Evolutionary conservation across 2,329 filamentous ascomycete species (phyloP).

Genomic region (Tolypocladium tundrense): DNA sequence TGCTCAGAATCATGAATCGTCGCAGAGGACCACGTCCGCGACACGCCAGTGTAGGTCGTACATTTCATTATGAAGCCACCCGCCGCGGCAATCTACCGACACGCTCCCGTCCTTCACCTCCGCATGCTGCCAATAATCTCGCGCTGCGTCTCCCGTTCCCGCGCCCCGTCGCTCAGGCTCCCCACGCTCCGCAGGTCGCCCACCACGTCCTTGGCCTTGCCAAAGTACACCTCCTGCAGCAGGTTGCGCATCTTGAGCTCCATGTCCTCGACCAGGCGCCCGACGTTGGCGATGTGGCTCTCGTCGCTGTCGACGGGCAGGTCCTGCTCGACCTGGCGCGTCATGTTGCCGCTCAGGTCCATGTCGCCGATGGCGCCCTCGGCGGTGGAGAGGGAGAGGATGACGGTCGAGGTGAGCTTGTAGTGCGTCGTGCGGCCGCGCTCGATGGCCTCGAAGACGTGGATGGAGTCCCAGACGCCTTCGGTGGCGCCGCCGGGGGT

Average conservation of each 20-base stretch:
- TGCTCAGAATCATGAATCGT: background rate
- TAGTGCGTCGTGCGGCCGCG: constrained; percentile 88
- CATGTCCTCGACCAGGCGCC: constrained; percentile 94
- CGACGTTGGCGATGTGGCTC: constrained; percentile 92
- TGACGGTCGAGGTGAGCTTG: constrained; percentile 95
- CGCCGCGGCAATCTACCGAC: background rate
- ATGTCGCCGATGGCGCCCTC: constrained; percentile 61
- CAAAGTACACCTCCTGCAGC: constrained; percentile 98
- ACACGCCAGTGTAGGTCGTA: background rate
- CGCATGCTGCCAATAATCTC: constrained; percentile 69
- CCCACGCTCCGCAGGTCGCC: constrained; percentile 85
- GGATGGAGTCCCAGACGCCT: constrained; percentile 95
- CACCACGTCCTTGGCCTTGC: constrained; percentile 97
- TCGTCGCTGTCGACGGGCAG: constrained; percentile 81
- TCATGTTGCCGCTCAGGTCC: constrained; percentile 96
- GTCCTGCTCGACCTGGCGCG: constrained; percentile 87
- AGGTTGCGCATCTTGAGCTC: constrained; percentile 98
- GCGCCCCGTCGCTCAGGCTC: constrained; percentile 72
- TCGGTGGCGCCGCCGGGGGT: constrained; percentile 55
- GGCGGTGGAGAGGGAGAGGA: constrained; percentile 67
- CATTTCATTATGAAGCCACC: background rate
- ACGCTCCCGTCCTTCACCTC: constrained; percentile 19
- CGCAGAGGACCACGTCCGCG: background rate
- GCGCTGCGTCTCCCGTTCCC: constrained; percentile 73
- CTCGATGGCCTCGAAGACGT: constrained; percentile 95